Conservation (phyloP, 805 yeast genomes). For the Zygosaccharomyces gambellarensis region DNA sequence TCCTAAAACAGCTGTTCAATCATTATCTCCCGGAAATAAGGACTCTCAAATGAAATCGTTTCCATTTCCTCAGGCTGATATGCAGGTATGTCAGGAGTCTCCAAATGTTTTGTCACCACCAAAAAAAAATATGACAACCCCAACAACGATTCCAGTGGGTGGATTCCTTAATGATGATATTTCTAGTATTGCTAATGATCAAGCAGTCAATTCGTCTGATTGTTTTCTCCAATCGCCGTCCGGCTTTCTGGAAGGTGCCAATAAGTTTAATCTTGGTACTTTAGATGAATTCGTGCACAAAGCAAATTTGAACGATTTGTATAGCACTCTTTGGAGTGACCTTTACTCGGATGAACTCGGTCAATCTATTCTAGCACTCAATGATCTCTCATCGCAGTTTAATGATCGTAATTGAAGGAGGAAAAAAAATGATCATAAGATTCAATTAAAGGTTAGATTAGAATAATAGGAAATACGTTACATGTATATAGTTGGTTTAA, state of each 20-base stretch:
- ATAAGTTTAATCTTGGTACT: slow-evolving; percentile 25
- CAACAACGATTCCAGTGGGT: background rate
- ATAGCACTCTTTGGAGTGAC: slow-evolving; percentile 32
- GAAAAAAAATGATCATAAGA: background rate
- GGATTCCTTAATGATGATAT: background rate
- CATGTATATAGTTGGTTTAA: background rate
- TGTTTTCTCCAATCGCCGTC: background rate
- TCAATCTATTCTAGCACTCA: slow-evolving; percentile 6
- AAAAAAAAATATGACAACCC: background rate
- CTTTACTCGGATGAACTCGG: slow-evolving; percentile 7
- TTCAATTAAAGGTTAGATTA: too few species aligned
- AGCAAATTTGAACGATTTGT: slow-evolving; percentile 28
- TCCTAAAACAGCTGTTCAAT: slow-evolving; percentile 11
- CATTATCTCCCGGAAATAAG: slow-evolving; percentile 4
- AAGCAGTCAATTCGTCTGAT: background rate
- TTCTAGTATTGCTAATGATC: background rate
- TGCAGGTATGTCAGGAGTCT: background rate
- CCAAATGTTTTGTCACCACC: background rate
- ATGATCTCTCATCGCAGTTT: background rate
- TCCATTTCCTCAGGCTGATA: background rate
- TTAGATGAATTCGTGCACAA: slow-evolving; percentile 31
- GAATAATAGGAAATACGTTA: background rate
- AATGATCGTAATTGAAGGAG: background rate
- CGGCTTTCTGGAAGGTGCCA: background rate
- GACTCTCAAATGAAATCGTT: background rate